Evolutionary conservation across 2,329 filamentous ascomycete genomes (phyloP).

Genomic region (Talaromyces sp.): DNA sequence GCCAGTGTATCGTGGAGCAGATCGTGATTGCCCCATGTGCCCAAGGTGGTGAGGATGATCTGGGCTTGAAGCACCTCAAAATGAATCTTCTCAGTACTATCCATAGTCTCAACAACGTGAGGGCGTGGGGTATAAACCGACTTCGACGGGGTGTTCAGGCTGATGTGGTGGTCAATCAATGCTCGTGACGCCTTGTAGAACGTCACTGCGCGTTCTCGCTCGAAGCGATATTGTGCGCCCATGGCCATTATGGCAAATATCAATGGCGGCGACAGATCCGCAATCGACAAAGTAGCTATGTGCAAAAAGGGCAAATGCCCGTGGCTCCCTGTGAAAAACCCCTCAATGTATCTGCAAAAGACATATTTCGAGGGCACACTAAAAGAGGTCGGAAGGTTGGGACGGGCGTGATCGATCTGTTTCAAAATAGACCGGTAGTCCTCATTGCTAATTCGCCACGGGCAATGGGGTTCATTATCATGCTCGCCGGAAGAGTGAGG

Average conservation of each 20-base stretch:
- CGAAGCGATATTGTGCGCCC: constrained; percentile 8
- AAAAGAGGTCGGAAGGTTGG: constrained; percentile 2
- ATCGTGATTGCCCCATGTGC: constrained; percentile 6
- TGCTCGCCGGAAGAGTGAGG: constrained; percentile 2
- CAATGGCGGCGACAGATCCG: constrained; percentile 4
- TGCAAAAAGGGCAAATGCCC: constrained; percentile 5
- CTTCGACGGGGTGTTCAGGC: background rate
- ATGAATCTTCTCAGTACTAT: constrained; percentile 3
- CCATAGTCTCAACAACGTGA: constrained; percentile 4
- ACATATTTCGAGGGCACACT: constrained; percentile 7
- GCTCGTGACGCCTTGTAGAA: constrained; percentile 8
- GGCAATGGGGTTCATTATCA: constrained; percentile 1
- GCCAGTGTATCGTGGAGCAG: constrained; percentile 3
- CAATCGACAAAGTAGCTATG: constrained; percentile 1
- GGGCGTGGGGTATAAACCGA: constrained; percentile 3
- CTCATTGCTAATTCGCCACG: constrained; percentile 8
- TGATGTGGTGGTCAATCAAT: constrained; percentile 6
- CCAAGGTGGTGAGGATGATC: constrained; percentile 7
- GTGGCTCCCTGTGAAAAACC: constrained; percentile 8
- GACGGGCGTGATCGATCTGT: constrained; percentile 3
- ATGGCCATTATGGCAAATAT: constrained; percentile 3
- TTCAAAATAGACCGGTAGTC: background rate
- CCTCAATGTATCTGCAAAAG: constrained; percentile 7
- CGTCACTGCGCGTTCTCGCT: constrained; percentile 6
- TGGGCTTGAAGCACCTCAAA: constrained; percentile 8